A percentile compares a stretch with the other conserved stretches of the same genome.
Conservation (phyloP, 306 rosid genomes). For the Prunus salicina region DNA sequence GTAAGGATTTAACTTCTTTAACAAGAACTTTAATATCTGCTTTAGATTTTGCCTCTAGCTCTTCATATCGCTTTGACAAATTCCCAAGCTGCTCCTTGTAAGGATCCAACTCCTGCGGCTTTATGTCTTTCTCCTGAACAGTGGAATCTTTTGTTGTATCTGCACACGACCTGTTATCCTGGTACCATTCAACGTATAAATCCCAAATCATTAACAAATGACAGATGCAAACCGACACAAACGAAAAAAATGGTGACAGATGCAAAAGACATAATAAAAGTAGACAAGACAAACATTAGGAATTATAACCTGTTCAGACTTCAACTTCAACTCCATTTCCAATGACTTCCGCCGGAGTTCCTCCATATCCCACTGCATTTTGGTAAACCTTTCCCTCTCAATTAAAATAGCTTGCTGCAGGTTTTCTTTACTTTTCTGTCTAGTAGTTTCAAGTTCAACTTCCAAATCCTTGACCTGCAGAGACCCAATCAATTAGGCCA, state of each 20-base stretch:
- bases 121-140: slow-evolving; percentile 42
- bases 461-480: slow-evolving; percentile 97
- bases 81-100: slow-evolving; percentile 60
- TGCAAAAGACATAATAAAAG: slow-evolving; percentile 17
- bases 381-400: slow-evolving; percentile 91
- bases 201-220: slow-evolving; percentile 10
- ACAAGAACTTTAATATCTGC: slow-evolving; percentile 87
- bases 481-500: slow-evolving; percentile 31
- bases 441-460: slow-evolving; percentile 79
- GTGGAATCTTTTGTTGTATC: slow-evolving; percentile 37
- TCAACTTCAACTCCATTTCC: slow-evolving; percentile 87
- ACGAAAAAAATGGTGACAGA: not conserved
- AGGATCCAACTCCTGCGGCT: slow-evolving; percentile 54
- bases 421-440: slow-evolving; percentile 83
- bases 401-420: slow-evolving; percentile 89
- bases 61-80: slow-evolving; percentile 69
- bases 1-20: slow-evolving; percentile 94
- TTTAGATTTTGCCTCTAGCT: slow-evolving; percentile 85
- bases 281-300: slow-evolving; percentile 18
- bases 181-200: slow-evolving; percentile 26
- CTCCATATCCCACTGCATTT: slow-evolving; percentile 99
- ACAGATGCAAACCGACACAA: not conserved
- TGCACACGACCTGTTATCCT: slow-evolving; percentile 50
- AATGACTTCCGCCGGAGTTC: slow-evolving; percentile 88
- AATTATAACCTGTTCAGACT: slow-evolving; percentile 63